Evolutionary conservation across 225 moss, liverwort and hornwort genomes (phyloP).

Genomic region (Ulota crispa): DNA sequence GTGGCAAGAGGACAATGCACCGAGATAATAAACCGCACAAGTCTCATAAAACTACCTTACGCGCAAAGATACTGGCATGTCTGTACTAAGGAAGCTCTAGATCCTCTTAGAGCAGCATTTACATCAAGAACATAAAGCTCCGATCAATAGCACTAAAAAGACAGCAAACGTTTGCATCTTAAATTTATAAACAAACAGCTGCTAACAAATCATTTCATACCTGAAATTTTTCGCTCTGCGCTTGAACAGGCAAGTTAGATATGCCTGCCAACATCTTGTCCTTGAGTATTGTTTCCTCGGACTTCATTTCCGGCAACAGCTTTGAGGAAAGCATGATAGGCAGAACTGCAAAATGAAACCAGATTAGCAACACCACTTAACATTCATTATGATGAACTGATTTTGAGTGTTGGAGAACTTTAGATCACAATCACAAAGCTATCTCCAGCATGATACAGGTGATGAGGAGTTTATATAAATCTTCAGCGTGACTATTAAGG

Average conservation of each 20-base stretch:
- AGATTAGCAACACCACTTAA: slow-evolving; percentile 23
- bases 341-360: slow-evolving; percentile 58
- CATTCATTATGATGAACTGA: background rate
- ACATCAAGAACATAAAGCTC: background rate
- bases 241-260: slow-evolving; percentile 60
- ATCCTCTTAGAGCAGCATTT: slow-evolving; percentile 2
- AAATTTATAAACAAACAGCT: background rate
- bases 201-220: slow-evolving; percentile 28
- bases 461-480: background rate
- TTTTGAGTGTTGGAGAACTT: background rate
- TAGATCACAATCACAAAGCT: background rate
- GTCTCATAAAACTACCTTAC: background rate
- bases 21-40: background rate
- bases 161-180: background rate
- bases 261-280: slow-evolving; percentile 75
- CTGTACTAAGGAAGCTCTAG: background rate
- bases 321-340: slow-evolving; percentile 99
- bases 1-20: background rate
- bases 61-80: background rate
- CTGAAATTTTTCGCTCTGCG: slow-evolving; percentile 86
- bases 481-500: background rate
- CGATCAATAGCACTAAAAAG: background rate
- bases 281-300: slow-evolving; percentile 72
- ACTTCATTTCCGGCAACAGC: slow-evolving; percentile 95
- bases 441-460: background rate